A percentile compares a stretch with the other conserved stretches of the same genome.
Evolutionary conservation across 148 eudicot species (phyloP).

Genomic region (Camellia lanceoleosa): DNA sequence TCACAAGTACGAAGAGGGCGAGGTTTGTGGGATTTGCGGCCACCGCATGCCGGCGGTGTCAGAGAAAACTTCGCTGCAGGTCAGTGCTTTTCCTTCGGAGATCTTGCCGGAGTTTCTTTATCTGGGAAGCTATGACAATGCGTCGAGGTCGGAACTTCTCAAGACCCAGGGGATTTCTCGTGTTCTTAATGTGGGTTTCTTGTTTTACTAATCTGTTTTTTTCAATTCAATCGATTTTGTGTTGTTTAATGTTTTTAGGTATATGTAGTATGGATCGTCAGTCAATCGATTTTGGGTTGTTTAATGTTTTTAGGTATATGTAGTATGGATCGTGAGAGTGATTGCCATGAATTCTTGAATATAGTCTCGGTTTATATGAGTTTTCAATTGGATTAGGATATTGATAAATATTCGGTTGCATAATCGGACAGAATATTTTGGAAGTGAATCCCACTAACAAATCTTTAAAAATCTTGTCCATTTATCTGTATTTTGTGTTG

Average conservation of each 20-base stretch:
- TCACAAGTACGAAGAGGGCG: slow-evolving; percentile 95
- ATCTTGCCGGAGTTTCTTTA: slow-evolving; percentile 78
- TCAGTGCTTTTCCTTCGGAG: slow-evolving; percentile 88
- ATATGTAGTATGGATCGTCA: neutral
- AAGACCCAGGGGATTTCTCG: slow-evolving; percentile 78
- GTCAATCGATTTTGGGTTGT: neutral
- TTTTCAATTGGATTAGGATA: neutral
- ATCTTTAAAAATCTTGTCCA: no score
- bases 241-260: neutral
- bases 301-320: neutral
- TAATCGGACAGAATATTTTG: no score
- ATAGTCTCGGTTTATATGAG: neutral
- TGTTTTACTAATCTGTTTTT: neutral
- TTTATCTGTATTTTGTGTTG: neutral
- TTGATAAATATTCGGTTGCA: neutral
- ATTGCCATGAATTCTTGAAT: neutral
- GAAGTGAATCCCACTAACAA: no score
- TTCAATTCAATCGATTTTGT: neutral
- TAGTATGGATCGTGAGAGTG: neutral
- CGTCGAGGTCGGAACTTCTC: slow-evolving; percentile 83
- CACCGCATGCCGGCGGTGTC: slow-evolving; percentile 58
- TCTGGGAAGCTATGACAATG: slow-evolving; percentile 89
- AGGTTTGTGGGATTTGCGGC: slow-evolving; percentile 88
- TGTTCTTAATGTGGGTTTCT: slow-evolving; percentile 65
- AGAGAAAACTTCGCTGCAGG: slow-evolving; percentile 37